phyloP scores from a whole-genome alignment of 495 filamentous ascomycete species.

The Annulohypoxylon bovei region DNA sequence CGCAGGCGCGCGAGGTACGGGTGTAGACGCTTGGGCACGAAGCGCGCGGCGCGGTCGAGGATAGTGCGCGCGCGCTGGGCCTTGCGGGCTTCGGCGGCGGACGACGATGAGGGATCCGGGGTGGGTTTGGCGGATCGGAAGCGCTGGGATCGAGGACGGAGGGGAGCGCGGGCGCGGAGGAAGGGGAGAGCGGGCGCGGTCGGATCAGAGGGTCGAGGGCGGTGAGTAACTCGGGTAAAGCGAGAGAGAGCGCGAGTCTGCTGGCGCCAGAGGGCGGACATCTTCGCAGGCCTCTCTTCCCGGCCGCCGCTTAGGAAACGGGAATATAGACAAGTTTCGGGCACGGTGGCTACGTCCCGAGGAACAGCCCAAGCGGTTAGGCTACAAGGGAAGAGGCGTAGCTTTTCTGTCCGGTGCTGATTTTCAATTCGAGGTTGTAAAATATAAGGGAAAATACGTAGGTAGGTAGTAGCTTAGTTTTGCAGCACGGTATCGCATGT shows the following conservation, averaged over 20 bases:
- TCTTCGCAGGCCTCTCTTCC: neutral
- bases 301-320: neutral
- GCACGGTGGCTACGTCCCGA: neutral
- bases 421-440: neutral
- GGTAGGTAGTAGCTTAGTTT: too few relatives aligned
- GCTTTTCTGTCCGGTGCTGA: neutral
- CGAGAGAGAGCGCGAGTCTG: conserved; percentile 7
- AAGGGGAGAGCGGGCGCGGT: neutral
- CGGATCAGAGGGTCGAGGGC: neutral
- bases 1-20: conserved; percentile 73
- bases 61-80: conserved; percentile 31
- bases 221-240: too few relatives aligned
- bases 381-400: neutral
- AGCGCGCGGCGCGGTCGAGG: conserved; percentile 60
- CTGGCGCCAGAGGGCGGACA: conserved; percentile 7
- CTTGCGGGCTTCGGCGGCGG: conserved; percentile 18
- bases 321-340: neutral
- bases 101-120: neutral
- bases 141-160: conserved; percentile 18
- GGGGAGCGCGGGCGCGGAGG: neutral
- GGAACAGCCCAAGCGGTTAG: neutral
- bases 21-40: conserved; percentile 67
- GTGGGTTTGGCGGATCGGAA: conserved; percentile 26
- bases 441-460: too few relatives aligned
- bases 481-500: conserved; percentile 2